Evolutionary conservation across 169 alveolate species (phyloP).

Genomic region (Babesia caballi): DNA sequence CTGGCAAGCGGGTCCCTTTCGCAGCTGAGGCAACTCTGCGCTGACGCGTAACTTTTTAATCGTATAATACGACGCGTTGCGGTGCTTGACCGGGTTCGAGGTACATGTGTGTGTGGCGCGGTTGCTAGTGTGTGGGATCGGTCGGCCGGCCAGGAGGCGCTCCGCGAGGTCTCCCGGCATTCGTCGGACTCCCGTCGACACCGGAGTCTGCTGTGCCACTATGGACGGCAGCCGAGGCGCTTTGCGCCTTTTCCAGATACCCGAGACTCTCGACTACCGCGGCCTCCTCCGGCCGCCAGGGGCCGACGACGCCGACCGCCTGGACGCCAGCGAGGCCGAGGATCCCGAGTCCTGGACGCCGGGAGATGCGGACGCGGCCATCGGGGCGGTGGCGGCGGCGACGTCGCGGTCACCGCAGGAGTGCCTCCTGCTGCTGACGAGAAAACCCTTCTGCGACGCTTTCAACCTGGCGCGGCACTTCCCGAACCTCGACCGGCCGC

Average conservation of each 20-base stretch:
- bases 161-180: too few relatives aligned
- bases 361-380: constrained; percentile 30
- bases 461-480: constrained; percentile 50
- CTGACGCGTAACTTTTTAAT: too few relatives aligned
- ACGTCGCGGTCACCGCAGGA: constrained; percentile 34
- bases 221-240: constrained; percentile 28
- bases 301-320: constrained; percentile 25
- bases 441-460: constrained; percentile 30
- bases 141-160: too few relatives aligned
- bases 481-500: constrained; percentile 32
- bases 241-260: constrained; percentile 39
- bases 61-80: too few relatives aligned
- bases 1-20: too few relatives aligned
- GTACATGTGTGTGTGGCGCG: background rate
- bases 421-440: constrained; percentile 32
- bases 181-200: too few relatives aligned
- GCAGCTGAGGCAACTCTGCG: too few relatives aligned
- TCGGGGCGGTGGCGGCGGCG: constrained; percentile 8
- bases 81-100: too few relatives aligned
- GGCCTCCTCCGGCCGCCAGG: constrained; percentile 65
- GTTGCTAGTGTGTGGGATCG: too few relatives aligned
- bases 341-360: constrained; percentile 62
- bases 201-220: background rate
- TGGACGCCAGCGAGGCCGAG: constrained; percentile 63
- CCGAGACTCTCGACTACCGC: constrained; percentile 64